Conservation (phyloP, 2,329 filamentous ascomycete genomes). For the Cladosporium sp. region DNA sequence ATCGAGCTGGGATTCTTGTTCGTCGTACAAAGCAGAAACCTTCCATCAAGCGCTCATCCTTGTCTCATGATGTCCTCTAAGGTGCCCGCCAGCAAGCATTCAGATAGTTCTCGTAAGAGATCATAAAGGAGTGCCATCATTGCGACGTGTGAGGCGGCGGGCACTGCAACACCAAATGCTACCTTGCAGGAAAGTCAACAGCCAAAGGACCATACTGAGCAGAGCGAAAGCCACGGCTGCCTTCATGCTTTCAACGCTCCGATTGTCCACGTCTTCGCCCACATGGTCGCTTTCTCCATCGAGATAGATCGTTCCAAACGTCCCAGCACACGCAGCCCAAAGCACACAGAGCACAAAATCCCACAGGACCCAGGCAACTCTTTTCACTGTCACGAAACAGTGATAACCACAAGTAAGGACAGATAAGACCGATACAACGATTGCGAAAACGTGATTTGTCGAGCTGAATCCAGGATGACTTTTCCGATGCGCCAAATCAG, state of each 20-base stretch:
- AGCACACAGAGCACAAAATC: slow-evolving; percentile 2
- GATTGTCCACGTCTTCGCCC: background rate
- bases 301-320: background rate
- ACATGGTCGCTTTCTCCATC: background rate
- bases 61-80: too few relatives aligned
- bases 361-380: background rate
- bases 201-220: background rate
- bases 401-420: background rate
- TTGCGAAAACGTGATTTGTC: slow-evolving; percentile 2
- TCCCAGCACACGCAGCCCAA: slow-evolving; percentile 1
- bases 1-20: too few relatives aligned
- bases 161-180: slow-evolving; percentile 1
- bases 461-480: background rate
- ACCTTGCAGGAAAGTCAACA: slow-evolving; percentile 1
- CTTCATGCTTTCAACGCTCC: background rate
- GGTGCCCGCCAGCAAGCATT: too few relatives aligned
- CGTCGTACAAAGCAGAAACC: too few relatives aligned
- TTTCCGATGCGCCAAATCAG: background rate
- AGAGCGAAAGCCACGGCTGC: slow-evolving; percentile 1
- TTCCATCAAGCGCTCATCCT: too few relatives aligned
- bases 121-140: background rate
- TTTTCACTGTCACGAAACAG: slow-evolving; percentile 1
- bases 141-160: background rate
- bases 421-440: background rate
- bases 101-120: too few relatives aligned